These are phyloP conservation scores for Globisporangium mamillatum DNA, from an alignment of 352 stramenopile species.

Conservation along the genomic window DNA sequence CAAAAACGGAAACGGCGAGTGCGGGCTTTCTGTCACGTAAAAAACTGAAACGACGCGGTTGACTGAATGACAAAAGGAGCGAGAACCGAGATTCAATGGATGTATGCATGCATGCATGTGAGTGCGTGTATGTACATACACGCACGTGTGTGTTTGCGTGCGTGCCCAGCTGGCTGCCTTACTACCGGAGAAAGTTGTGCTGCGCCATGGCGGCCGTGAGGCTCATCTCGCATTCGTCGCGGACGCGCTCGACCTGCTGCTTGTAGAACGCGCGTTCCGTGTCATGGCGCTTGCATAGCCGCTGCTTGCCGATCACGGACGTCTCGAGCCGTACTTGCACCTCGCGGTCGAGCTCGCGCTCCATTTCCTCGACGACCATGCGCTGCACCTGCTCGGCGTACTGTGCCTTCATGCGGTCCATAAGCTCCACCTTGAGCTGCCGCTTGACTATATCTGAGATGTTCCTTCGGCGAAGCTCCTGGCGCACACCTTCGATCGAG, in stretches of 20 bases:
- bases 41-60: neutral
- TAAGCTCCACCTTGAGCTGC: conserved; percentile 43
- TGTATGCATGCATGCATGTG: neutral
- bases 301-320: conserved; percentile 35
- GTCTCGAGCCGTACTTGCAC: conserved; percentile 49
- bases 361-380: conserved; percentile 58
- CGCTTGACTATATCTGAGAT: conserved; percentile 33
- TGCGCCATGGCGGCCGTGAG: conserved; percentile 60
- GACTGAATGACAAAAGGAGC: neutral
- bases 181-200: conserved; percentile 69
- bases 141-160: neutral
- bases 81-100: neutral
- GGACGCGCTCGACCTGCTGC: conserved; percentile 60
- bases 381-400: conserved; percentile 53
- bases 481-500: conserved; percentile 48
- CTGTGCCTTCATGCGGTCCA: conserved; percentile 62
- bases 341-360: conserved; percentile 59
- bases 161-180: neutral
- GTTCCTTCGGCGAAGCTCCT: conserved; percentile 43
- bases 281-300: conserved; percentile 51
- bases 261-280: conserved; percentile 51
- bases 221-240: conserved; percentile 60
- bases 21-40: neutral
- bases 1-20: neutral
- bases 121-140: neutral